phyloP scores from a whole-genome alignment of 345 rosid genomes.

The Lenwebbia sp. region DNA sequence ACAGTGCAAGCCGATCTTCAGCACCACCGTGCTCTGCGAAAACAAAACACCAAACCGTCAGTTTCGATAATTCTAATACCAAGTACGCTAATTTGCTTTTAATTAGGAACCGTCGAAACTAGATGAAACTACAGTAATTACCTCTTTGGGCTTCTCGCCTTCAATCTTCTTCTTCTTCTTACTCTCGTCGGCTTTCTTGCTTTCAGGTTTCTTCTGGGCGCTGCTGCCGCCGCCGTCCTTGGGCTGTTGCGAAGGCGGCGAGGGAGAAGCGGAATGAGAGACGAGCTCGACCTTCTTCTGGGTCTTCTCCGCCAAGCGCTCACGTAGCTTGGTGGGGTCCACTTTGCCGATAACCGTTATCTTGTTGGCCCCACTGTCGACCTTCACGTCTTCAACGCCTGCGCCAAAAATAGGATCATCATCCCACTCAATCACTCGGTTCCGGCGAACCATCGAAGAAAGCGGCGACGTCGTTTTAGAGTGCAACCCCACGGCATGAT shows the following conservation, averaged over 20 bases:
- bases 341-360: slow-evolving; percentile 32
- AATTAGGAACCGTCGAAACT: too few relatives aligned
- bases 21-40: slow-evolving; percentile 27
- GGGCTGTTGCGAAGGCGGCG: slow-evolving; percentile 11
- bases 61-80: neutral
- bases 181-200: neutral
- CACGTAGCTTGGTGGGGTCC: slow-evolving; percentile 20
- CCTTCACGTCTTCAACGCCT: slow-evolving; percentile 26
- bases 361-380: slow-evolving; percentile 18
- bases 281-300: slow-evolving; percentile 25
- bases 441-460: neutral
- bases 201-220: slow-evolving; percentile 33
- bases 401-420: neutral
- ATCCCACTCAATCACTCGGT: neutral
- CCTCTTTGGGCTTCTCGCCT: slow-evolving; percentile 15
- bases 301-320: slow-evolving; percentile 17
- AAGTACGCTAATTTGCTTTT: neutral
- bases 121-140: neutral
- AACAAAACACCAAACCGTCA: neutral
- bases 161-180: slow-evolving; percentile 10
- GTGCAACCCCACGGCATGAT: neutral
- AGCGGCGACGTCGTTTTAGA: neutral
- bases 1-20: slow-evolving; percentile 29
- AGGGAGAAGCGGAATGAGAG: neutral
- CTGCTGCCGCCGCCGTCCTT: slow-evolving; percentile 16